Evolutionary conservation across 345 rosid species (phyloP).

Genomic region (Eucalyptus regnans): DNA sequence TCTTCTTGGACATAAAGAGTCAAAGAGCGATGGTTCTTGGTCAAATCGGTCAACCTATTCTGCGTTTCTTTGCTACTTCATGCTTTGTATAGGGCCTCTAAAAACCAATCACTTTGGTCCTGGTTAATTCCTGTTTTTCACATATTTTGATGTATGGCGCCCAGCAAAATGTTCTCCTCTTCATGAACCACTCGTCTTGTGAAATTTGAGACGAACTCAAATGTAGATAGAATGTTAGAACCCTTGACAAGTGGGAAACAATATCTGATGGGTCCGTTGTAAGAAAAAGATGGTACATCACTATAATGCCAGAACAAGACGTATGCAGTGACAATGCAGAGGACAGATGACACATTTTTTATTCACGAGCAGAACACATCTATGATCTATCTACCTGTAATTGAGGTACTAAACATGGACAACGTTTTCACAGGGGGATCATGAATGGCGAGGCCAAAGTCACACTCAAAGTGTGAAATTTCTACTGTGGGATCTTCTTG

Average conservation of each 20-base stretch:
- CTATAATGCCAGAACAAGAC: background rate
- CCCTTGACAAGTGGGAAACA: background rate
- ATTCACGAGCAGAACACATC: background rate
- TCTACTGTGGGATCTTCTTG: slow-evolving; percentile 21
- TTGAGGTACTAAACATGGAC: background rate
- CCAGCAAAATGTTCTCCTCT: background rate
- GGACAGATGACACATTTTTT: background rate
- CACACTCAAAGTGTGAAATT: no score
- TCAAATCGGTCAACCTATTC: background rate
- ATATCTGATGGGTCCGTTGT: background rate
- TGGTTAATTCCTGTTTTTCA: background rate
- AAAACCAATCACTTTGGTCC: background rate
- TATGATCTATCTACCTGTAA: background rate
- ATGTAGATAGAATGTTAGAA: background rate
- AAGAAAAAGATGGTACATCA: background rate
- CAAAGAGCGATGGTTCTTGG: background rate
- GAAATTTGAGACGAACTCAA: background rate
- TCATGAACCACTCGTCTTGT: background rate
- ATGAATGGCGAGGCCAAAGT: background rate
- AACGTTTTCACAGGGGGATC: background rate
- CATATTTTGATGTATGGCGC: background rate
- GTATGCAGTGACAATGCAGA: background rate
- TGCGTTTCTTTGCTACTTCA: background rate
- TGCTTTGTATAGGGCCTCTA: background rate
- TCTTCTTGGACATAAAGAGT: background rate